phyloP scores from a whole-genome alignment of 2,329 filamentous ascomycete genomes.

The Xylariaceae sp. region DNA sequence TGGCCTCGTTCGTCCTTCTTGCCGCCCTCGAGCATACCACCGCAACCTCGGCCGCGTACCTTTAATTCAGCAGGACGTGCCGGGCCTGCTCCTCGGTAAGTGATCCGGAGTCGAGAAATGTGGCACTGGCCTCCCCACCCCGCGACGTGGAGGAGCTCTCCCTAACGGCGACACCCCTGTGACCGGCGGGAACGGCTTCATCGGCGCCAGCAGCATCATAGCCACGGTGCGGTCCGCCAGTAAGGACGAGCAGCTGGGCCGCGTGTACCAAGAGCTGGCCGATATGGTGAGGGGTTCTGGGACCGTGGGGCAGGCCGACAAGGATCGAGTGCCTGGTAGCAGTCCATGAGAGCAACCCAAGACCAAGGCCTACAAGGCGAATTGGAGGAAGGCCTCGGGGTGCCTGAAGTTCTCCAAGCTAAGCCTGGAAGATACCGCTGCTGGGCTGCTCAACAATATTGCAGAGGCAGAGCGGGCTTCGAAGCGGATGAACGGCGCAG shows the following conservation, averaged over 20 bases:
- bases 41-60: too few species aligned
- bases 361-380: neutral
- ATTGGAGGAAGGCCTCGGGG: neutral
- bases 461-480: neutral
- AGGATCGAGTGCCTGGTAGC: neutral
- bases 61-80: too few species aligned
- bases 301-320: neutral
- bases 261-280: neutral
- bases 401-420: neutral
- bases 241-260: neutral
- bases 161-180: too few species aligned
- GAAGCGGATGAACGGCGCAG: too few species aligned
- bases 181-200: slow-evolving; percentile 1
- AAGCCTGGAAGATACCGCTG: neutral
- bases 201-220: neutral
- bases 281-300: neutral
- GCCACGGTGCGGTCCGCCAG: neutral
- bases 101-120: too few species aligned
- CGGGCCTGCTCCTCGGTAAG: too few species aligned
- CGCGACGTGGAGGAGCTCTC: too few species aligned
- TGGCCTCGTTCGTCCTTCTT: too few species aligned
- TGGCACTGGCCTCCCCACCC: too few species aligned
- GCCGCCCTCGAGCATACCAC: too few species aligned
- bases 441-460: neutral
- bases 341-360: neutral